Percentiles rank a stretch among this genome's conserved stretches.
These are phyloP conservation scores for Rhynchosporium graminicola DNA, from an alignment of 2,329 filamentous ascomycete genomes.

Conservation along the genomic window DNA sequence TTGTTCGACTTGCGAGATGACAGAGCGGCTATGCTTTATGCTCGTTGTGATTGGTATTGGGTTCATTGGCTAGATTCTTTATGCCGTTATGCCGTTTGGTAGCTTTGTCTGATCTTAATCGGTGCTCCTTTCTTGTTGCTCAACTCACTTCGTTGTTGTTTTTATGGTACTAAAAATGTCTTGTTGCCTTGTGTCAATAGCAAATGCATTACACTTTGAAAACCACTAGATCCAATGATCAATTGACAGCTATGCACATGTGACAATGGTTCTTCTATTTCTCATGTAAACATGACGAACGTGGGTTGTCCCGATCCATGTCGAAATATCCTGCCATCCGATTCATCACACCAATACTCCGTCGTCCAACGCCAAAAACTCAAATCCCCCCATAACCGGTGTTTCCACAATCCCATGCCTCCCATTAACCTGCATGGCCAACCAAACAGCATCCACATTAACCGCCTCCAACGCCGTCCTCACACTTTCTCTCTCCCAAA, in stretches of 20 bases:
- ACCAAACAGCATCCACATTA: constrained; percentile 78
- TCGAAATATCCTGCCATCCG: too few species aligned
- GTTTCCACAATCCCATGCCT: constrained; percentile 41
- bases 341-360: not conserved
- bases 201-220: constrained; percentile 15
- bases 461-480: constrained; percentile 60
- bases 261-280: too few species aligned
- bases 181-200: constrained; percentile 15
- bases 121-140: constrained; percentile 1
- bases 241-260: not conserved
- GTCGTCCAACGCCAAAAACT: constrained; percentile 33
- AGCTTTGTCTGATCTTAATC: constrained; percentile 20
- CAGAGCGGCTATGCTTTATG: not conserved
- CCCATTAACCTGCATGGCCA: constrained; percentile 47
- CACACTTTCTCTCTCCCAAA: constrained; percentile 51
- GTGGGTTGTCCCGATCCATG: too few species aligned
- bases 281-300: too few species aligned
- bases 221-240: not conserved
- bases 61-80: constrained; percentile 15
- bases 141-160: not conserved
- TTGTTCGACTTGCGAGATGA: constrained; percentile 9
- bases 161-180: constrained; percentile 14
- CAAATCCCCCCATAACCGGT: constrained; percentile 47
- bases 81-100: constrained; percentile 12
- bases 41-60: constrained; percentile 9